A percentile compares a stretch with the other conserved stretches of the same genome.
Evolutionary conservation across 768 basidiomycete genomes (phyloP).

Genomic region (Solioccasus polychromus): DNA sequence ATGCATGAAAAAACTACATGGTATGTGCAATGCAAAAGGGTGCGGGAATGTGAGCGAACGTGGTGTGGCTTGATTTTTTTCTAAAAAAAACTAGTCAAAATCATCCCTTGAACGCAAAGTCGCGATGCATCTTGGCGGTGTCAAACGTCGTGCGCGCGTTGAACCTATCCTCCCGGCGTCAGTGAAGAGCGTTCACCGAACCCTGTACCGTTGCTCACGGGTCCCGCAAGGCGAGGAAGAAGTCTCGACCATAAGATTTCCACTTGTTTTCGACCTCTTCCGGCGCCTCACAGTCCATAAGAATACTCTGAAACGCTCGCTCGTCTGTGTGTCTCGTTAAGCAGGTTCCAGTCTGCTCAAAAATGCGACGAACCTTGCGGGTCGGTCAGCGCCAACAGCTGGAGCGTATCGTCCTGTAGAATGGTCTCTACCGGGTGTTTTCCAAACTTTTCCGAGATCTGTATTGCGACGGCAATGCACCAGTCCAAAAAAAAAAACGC

Average conservation of each 20-base stretch:
- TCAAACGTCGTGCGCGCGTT: slow-evolving; percentile 16
- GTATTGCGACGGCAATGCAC: not conserved
- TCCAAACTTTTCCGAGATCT: slow-evolving; percentile 15
- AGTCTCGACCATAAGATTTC: slow-evolving; percentile 15
- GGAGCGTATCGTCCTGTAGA: slow-evolving; percentile 25
- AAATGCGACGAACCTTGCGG: slow-evolving; percentile 15
- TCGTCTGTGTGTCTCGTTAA: slow-evolving; percentile 20
- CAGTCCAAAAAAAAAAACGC: not conserved
- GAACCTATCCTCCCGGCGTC: slow-evolving; percentile 1
- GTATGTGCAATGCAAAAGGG: slow-evolving; percentile 6
- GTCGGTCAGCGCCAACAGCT: slow-evolving; percentile 18
- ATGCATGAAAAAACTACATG: slow-evolving; percentile 9
- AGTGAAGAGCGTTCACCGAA: not conserved
- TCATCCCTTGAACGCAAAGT: slow-evolving; percentile 33
- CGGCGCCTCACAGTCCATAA: slow-evolving; percentile 19
- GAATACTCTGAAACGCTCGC: slow-evolving; percentile 5
- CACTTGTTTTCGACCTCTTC: slow-evolving; percentile 16
- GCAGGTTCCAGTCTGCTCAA: not conserved
- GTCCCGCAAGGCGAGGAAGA: slow-evolving; percentile 16
- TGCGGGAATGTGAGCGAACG: not conserved
- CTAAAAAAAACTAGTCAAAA: not conserved
- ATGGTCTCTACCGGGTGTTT: slow-evolving; percentile 8
- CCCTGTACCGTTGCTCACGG: slow-evolving; percentile 12
- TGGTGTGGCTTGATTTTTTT: not conserved
- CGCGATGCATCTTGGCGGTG: slow-evolving; percentile 26